Evolutionary conservation across 2,329 filamentous ascomycete genomes (phyloP).

Genomic region (Nemania sp.): DNA sequence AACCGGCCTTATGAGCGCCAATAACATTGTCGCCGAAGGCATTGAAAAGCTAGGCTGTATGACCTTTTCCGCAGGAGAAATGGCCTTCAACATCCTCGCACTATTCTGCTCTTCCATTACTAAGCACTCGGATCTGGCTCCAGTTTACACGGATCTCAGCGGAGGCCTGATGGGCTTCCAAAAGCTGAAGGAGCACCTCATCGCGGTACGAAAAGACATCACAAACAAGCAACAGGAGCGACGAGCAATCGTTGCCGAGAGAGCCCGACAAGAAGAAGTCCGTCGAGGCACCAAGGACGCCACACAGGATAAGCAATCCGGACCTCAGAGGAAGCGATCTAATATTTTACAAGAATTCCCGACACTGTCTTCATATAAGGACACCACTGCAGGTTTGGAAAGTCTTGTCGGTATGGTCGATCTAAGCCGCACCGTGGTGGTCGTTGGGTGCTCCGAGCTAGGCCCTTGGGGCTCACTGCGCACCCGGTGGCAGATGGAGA

Average conservation of each 20-base stretch:
- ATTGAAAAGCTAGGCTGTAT: constrained; percentile 95
- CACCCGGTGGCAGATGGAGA: constrained; percentile 99
- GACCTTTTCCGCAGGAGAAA: constrained; percentile 98
- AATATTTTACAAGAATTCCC: constrained; percentile 26
- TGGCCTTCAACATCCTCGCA: constrained; percentile 97
- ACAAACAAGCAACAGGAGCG: neutral
- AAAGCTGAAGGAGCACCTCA: constrained; percentile 88
- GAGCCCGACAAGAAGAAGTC: neutral
- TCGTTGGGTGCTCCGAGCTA: constrained; percentile 94
- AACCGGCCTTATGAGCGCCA: constrained; percentile 95
- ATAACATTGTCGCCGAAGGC: constrained; percentile 96
- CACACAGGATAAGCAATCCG: neutral
- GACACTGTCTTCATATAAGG: constrained; percentile 86
- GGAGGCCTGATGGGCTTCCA: constrained; percentile 96
- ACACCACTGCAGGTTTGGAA: constrained; percentile 83
- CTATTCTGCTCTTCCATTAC: constrained; percentile 93
- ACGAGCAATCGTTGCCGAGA: neutral
- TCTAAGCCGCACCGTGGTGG: constrained; percentile 94
- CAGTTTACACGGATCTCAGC: constrained; percentile 95
- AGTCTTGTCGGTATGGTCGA: constrained; percentile 97
- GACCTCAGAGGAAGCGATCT: neutral
- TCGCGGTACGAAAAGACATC: constrained; percentile 38
- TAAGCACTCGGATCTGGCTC: constrained; percentile 90
- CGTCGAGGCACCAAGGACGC: neutral
- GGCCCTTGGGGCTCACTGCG: constrained; percentile 98